Base-by-base conservation (phyloP, 164 flowering plant genomes). In the Magnolia changhungtana region DNA sequence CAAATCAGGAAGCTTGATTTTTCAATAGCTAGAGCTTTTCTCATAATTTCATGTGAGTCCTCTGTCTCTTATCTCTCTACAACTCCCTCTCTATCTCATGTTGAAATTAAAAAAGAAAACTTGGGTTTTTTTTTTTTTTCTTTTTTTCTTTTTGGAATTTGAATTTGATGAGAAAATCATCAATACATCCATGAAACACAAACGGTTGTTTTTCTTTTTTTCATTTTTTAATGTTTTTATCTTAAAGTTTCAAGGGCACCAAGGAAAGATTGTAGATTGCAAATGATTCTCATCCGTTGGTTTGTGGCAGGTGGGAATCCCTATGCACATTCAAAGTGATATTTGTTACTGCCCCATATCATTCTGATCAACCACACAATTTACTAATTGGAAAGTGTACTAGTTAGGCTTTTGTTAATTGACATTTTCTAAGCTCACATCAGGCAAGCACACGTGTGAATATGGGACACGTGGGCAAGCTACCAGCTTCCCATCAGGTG, bases 1-100 rank as follows among this genome's bases (percentile, higher is more conserved):
- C 73, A 31, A 71, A 8, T 21, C 29, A 24, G 29, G 69, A 24
- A 55, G 64, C 7, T 10, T 31, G 20, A 8, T n/a, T 21, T 59
- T 29, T 20, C 20, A 24, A 37, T 18, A 7, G 63, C 37, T 20
- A 58, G 18, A 58, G 64, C 74, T 11, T 58, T 29, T 20, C 50
- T 19, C 64, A 16, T 18, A 72, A 72, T 23, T 58, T 37, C 63
- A 72, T 29, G 74, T 72, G 45, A 72, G 74, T 72, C 74, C 20
- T 20, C 18, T 19, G 27, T 45, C 50, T 55, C 45, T 27, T 27
- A 37, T 52, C 37, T 64, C 37, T 64, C 7, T 64, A 8, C 21
- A 2, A 16, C 8, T 69, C 16, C 10, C 31, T 69, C 16, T 31
- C 50, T 7, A 29, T 37, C n/a, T 69, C 14, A 8, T 69, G 21